phyloP scores from a whole-genome alignment of 2,329 filamentous ascomycete genomes.

The Calonectria fujianensis region DNA sequence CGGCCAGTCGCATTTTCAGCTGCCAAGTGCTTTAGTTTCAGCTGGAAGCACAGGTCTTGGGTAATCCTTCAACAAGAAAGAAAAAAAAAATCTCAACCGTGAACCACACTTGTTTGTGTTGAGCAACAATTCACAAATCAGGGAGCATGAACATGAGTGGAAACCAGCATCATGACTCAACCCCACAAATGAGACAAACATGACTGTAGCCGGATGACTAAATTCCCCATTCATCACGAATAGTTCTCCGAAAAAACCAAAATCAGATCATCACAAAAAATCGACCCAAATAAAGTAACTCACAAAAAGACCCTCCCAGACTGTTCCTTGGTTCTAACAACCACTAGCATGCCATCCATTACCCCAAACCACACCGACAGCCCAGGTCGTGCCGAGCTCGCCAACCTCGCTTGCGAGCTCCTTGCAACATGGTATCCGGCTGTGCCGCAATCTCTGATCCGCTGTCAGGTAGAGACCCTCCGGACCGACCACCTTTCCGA shows the following conservation, averaged over 20 bases:
- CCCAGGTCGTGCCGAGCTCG: neutral
- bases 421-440: neutral
- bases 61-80: neutral
- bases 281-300: neutral
- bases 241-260: neutral
- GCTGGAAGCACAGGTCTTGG: neutral
- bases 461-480: neutral
- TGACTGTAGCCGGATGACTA: neutral
- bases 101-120: neutral
- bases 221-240: neutral
- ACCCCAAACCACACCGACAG: neutral
- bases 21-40: neutral
- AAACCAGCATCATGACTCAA: neutral
- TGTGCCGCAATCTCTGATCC: conserved; percentile 18
- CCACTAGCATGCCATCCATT: neutral
- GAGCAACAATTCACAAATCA: neutral
- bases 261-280: conserved; percentile 11
- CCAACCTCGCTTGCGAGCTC: conserved; percentile 3
- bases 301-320: neutral
- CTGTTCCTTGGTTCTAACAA: neutral
- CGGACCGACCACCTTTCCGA: neutral
- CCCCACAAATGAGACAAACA: neutral
- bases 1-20: neutral
- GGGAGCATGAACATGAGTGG: neutral
- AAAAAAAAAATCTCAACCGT: neutral